Conservation (phyloP, 1,284 basidiomycete genomes). For the Irpex lacteus region DNA sequence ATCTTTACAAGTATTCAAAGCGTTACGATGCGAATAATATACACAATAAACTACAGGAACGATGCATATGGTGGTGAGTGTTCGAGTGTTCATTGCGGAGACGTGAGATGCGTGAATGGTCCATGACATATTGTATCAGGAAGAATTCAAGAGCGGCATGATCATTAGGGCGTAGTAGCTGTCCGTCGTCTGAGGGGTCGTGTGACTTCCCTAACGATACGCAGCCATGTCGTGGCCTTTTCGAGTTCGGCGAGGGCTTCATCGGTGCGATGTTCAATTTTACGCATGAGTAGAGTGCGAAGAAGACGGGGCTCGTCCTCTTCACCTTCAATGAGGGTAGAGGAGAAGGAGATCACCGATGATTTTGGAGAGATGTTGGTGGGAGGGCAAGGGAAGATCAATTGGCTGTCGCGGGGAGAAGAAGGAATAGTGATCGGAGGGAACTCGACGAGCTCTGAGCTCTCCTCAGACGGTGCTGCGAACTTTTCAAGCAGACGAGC, state of each 20-base stretch:
- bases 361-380: constrained; percentile 24
- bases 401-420: constrained; percentile 15
- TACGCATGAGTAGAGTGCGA: constrained; percentile 57
- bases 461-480: not conserved
- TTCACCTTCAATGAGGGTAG: constrained; percentile 39
- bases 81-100: not conserved
- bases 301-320: constrained; percentile 59
- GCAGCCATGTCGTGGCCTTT: constrained; percentile 53
- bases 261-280: constrained; percentile 54
- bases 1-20: not conserved
- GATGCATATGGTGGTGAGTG: not conserved
- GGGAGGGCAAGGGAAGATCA: constrained; percentile 16
- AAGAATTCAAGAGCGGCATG: not conserved
- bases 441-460: constrained; percentile 9
- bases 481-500: constrained; percentile 16
- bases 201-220: constrained; percentile 55
- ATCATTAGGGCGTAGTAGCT: not conserved
- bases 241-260: constrained; percentile 66
- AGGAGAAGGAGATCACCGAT: constrained; percentile 33
- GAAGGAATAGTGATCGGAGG: constrained; percentile 26
- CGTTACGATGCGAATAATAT: not conserved
- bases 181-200: constrained; percentile 8
- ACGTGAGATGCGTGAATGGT: not conserved
- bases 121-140: not conserved
- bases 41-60: constrained; percentile 4